Evolutionary conservation across 148 eudicot genomes (phyloP), one percentile per base, ranked within the genome.

Genomic region (Fallopia convolvulus): DNA sequence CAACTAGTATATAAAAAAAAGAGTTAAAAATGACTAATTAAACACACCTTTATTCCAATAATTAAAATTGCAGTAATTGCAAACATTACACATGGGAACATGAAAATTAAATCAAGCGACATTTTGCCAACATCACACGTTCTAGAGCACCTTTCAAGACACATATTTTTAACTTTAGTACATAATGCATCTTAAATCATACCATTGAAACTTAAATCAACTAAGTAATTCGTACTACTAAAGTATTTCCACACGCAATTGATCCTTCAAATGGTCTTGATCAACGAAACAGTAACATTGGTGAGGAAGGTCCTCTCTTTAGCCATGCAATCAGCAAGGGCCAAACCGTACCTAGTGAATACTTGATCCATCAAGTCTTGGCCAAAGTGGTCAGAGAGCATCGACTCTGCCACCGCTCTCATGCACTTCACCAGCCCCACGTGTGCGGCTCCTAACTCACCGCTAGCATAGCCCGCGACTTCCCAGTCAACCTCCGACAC

Each of bases 301-400:
- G 78, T 32, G 71, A 83, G 81, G 14, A 74, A 80, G 5, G 79
- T 78, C 30, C 76, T 84, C 75, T 90, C 87, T 70, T 74, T 81
- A 7, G 80, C 75, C 89, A 86, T 81, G 14, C 77, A 47, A 23
- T 75, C 76, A 11, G 42, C 55, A 6, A 85, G 12, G 2, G 77
- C 78, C 30, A 71, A 26, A 2, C 53, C 55, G 44, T 80, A 88
- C 65, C 83, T 85, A 0, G 20, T 32, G 46, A 86, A 89, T 7
- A 86, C 77, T 70, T 80, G 78, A n/a, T 91, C 88, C 0, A 87
- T 83, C 44, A 84, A 49, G 0, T 58, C 44, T 77, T 73, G 40
- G 0, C 90, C 95, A 53, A 91, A 91, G 71, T 87, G 89, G 60
- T 77, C 79, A 4, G 72, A 72, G 42, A 91, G 83, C 76, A 91